Evolutionary conservation across 768 basidiomycete genomes (phyloP), one percentile per base, ranked within the genome.

Genomic region (Mycena vitilis): DNA sequence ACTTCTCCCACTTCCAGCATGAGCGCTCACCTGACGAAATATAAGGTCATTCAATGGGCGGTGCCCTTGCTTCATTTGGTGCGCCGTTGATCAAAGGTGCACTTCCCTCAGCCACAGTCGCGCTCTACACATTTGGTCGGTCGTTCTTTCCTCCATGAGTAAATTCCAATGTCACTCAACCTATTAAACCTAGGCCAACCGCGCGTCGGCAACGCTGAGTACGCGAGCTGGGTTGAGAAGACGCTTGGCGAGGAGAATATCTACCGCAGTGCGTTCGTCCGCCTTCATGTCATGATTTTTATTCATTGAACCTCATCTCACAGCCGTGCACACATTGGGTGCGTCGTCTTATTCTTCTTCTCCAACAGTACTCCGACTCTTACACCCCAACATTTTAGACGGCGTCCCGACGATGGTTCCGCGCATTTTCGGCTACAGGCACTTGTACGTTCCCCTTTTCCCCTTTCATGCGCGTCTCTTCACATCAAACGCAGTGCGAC

Each of bases 31-130:
- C 45, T 47, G 15, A 52, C 51, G 2, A 23, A 34, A 5, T 6
- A 18, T 11, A 11, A 61, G 49, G 76, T 1, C 76, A 77, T 60
- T 72, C 70, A 16, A 65, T 75, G 20, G 76, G 75, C 37, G 76
- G 76, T 20, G 67, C 76, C 18, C 45, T 77, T 25, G 71, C 76
- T 0, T 72, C 73, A 22, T 45, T 77, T 30, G 76, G 74, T 12
- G 74, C 64, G 22, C 61, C 72, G 25, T 55, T 67, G 6, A 47
- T 77, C 18, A 70, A 69, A 47, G 40, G 40, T 15, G 69, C 64
- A 11, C 71, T 74, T 42, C 69, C 69, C n/a, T 18, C 48, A 36
- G 37, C 38, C 6, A 30, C 11, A 36, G 1, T 66, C 22, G 68
- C 44, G 23, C 44, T 54, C 11, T 59, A 57, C 34, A 63, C 60